phyloP scores from a whole-genome alignment of 129 eudicot species.

The Saposhnikovia divaricata region DNA sequence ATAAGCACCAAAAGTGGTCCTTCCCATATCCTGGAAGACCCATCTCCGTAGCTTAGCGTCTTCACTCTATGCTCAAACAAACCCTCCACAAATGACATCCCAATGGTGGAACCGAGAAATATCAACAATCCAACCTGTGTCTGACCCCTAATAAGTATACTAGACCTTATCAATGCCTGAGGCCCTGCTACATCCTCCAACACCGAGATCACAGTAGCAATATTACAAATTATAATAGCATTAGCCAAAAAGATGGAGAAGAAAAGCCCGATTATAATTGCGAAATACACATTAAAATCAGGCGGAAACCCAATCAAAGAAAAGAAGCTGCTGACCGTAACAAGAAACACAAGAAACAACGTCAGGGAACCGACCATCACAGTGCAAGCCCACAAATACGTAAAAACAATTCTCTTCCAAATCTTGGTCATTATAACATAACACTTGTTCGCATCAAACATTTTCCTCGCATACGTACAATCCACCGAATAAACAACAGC shows the following conservation, averaged over 20 bases:
- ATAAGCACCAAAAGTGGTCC: conserved; percentile 88
- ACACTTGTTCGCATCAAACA: conserved; percentile 55
- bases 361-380: conserved; percentile 58
- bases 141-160: conserved; percentile 67
- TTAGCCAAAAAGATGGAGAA: conserved; percentile 72
- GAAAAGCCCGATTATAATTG: conserved; percentile 41
- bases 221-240: conserved; percentile 65
- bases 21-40: conserved; percentile 97
- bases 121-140: conserved; percentile 93
- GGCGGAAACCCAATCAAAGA: conserved; percentile 48
- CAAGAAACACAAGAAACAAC: conserved; percentile 57
- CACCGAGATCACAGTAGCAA: conserved; percentile 80
- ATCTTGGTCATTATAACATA: conserved; percentile 49
- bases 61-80: conserved; percentile 93
- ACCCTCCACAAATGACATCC: conserved; percentile 85
- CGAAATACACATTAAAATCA: conserved; percentile 51
- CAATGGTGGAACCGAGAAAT: conserved; percentile 77
- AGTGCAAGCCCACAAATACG: conserved; percentile 60
- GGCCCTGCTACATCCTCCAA: conserved; percentile 87
- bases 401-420: conserved; percentile 61
- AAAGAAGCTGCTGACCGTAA: conserved; percentile 43
- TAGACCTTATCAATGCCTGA: conserved; percentile 75
- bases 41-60: conserved; percentile 85
- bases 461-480: conserved; percentile 74
- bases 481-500: conserved; percentile 89